A percentile compares a stretch with the other conserved stretches of the same genome.
phyloP scores from a whole-genome alignment of 1,284 basidiomycete species.

The Fereydounia khargensis region DNA sequence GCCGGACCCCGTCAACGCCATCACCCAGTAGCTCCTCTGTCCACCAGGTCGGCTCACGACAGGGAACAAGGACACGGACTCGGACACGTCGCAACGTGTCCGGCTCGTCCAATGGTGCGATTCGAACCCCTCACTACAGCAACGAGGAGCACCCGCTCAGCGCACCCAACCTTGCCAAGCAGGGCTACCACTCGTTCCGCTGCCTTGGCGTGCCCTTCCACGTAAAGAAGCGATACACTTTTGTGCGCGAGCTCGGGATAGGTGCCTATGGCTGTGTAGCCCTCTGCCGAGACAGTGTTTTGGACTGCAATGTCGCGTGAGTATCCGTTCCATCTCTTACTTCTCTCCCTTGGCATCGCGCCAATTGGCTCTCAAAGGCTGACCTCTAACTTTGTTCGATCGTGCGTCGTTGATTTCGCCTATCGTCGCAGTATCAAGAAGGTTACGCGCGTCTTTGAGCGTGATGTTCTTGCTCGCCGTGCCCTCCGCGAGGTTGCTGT shows the following conservation, averaged over 20 bases:
- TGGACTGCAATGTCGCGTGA: slow-evolving; percentile 50
- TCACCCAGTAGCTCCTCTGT: slow-evolving; percentile 8
- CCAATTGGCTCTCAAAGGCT: too few relatives aligned
- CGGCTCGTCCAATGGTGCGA: slow-evolving; percentile 10
- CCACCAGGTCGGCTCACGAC: slow-evolving; percentile 39
- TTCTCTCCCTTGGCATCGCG: background rate
- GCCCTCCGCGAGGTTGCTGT: slow-evolving; percentile 52
- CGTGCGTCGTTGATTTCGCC: background rate
- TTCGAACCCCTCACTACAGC: slow-evolving; percentile 29
- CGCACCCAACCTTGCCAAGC: slow-evolving; percentile 42
- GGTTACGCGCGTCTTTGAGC: slow-evolving; percentile 53
- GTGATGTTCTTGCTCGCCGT: slow-evolving; percentile 50
- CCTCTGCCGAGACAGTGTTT: slow-evolving; percentile 41
- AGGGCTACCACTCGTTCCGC: slow-evolving; percentile 52
- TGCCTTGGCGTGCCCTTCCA: slow-evolving; percentile 54
- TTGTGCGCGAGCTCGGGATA: slow-evolving; percentile 53
- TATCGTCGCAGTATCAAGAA: slow-evolving; percentile 43
- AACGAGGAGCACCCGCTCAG: slow-evolving; percentile 51
- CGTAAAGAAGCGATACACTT: slow-evolving; percentile 51
- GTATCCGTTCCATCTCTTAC: slow-evolving; percentile 1
- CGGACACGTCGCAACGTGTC: slow-evolving; percentile 38
- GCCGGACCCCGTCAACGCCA: slow-evolving; percentile 16
- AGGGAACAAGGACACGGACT: slow-evolving; percentile 36
- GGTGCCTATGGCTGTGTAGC: slow-evolving; percentile 57
- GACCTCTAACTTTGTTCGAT: too few relatives aligned